A percentile compares a stretch with the other conserved stretches of the same genome.
These are phyloP conservation scores for Fragosphaeria purpurea DNA, from an alignment of 2,329 filamentous ascomycete genomes.

Conservation along the genomic window DNA sequence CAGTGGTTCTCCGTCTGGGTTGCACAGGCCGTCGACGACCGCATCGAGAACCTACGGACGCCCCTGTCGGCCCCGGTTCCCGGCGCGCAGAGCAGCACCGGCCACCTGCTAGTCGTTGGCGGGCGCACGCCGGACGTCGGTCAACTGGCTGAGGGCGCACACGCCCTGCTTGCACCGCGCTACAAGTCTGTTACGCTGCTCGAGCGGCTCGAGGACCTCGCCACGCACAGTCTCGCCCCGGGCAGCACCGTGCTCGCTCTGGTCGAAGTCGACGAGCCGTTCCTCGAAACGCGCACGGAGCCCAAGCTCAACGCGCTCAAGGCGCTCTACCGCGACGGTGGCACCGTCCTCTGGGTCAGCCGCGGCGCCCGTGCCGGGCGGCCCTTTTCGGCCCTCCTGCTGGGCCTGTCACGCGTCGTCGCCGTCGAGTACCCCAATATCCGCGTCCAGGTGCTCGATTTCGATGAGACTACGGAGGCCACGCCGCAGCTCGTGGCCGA, in stretches of 20 bases:
- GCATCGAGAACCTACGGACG: conserved; percentile 13
- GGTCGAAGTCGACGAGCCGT: conserved; percentile 17
- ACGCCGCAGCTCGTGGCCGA: not conserved
- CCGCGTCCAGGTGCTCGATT: conserved; percentile 16
- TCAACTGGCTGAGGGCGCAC: conserved; percentile 3
- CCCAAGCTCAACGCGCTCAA: conserved; percentile 14
- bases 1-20: conserved; percentile 9
- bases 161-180: conserved; percentile 7
- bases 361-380: conserved; percentile 7
- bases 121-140: conserved; percentile 4
- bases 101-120: conserved; percentile 14
- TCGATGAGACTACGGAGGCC: conserved; percentile 3
- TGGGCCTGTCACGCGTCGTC: conserved; percentile 15
- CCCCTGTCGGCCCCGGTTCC: conserved; percentile 9
- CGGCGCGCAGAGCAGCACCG: not conserved
- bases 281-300: conserved; percentile 15
- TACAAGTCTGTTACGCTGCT: not conserved
- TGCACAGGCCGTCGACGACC: conserved; percentile 17
- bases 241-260: conserved; percentile 13
- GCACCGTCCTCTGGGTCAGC: conserved; percentile 18
- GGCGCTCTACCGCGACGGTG: conserved; percentile 1
- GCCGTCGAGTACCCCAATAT: conserved; percentile 15
- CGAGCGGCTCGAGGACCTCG: conserved; percentile 1
- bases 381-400: conserved; percentile 14
- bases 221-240: not conserved